Base-by-base conservation (phyloP, 352 stramenopile species). In the Globisporangium lucens region DNA sequence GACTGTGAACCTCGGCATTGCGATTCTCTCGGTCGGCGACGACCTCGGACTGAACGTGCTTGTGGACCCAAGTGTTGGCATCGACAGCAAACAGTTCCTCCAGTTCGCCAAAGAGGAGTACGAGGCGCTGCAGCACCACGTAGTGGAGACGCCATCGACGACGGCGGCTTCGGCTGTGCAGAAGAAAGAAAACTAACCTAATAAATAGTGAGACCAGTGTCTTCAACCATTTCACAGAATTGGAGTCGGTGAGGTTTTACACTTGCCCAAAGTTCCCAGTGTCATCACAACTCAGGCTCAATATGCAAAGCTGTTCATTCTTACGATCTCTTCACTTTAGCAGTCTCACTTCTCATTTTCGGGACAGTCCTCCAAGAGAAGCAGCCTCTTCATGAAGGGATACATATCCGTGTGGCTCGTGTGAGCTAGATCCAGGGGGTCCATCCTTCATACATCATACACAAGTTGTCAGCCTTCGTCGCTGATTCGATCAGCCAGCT, bases 401-500 rank as follows among this genome's bases (percentile, higher is more conserved):
- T 33, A 33, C 12, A 20, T 4, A 46, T 51, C 15, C 2, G 33
- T 13, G 24, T 36, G 13, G 8, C 2, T 24, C 24, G 27, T 30
- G 9, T 17, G 4, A 35, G 12, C 30, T 84, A 96, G 63, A 96
- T 96, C 88, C 88, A 96, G 22, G 88, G 87, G 3, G 87, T 96
- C 88, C 88, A 96, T 24, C 88, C 88, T 80, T 96, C 88, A 66
- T 96, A 96, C 88, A 96, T 96, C 59, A 91, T 78, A 49, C 85
- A 93, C 4, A 96, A 72, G 63, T 96, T 96, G 74, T 96, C 87
- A 0, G 77, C 76, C 38, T 83, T 92, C 0, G 87, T 93, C 9
- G 88, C 85, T 49, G 93, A 78, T 17, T 84, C 73, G 52, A 96
- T 93, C 4, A 96, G 71, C 83, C 82, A 96, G 17, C 77, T 77